Evolutionary conservation across 805 yeast genomes (phyloP).

Genomic region (Tetrapisispora taiwanensis): DNA sequence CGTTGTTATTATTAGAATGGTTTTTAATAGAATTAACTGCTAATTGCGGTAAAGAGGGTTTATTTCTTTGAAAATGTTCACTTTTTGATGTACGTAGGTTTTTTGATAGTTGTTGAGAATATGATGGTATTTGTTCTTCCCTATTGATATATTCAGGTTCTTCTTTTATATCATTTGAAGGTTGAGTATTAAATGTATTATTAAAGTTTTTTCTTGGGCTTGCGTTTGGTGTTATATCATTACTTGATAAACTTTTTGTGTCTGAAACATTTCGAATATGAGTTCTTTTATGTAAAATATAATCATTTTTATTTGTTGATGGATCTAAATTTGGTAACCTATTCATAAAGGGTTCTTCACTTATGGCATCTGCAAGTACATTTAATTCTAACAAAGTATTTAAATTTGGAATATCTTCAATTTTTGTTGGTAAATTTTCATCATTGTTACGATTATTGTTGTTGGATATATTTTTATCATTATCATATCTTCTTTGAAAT

Average conservation of each 20-base stretch:
- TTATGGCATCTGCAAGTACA: constrained; percentile 11
- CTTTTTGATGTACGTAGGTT: constrained; percentile 4
- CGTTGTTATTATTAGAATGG: constrained; percentile 15
- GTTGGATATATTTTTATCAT: neutral
- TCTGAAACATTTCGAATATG: constrained; percentile 23
- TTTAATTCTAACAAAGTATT: constrained; percentile 13
- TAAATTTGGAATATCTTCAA: constrained; percentile 17
- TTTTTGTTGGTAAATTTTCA: constrained; percentile 12
- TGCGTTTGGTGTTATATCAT: constrained; percentile 16
- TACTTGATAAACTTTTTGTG: constrained; percentile 22
- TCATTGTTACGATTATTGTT: neutral
- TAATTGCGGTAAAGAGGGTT: constrained; percentile 26
- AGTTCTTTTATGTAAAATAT: constrained; percentile 16
- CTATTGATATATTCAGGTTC: neutral
- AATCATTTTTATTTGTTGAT: constrained; percentile 2
- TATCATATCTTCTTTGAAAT: neutral
- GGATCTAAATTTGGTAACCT: neutral
- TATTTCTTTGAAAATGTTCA: constrained; percentile 16
- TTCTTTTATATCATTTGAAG: neutral
- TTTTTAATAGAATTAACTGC: constrained; percentile 20
- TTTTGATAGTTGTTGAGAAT: neutral
- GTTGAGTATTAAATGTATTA: neutral
- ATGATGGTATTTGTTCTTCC: neutral
- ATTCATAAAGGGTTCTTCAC: neutral
- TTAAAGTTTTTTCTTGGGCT: constrained; percentile 14